A percentile compares a stretch with the other conserved stretches of the same genome.
Evolutionary conservation across 768 basidiomycete species (phyloP).

Genomic region (Tulasnella sp.): DNA sequence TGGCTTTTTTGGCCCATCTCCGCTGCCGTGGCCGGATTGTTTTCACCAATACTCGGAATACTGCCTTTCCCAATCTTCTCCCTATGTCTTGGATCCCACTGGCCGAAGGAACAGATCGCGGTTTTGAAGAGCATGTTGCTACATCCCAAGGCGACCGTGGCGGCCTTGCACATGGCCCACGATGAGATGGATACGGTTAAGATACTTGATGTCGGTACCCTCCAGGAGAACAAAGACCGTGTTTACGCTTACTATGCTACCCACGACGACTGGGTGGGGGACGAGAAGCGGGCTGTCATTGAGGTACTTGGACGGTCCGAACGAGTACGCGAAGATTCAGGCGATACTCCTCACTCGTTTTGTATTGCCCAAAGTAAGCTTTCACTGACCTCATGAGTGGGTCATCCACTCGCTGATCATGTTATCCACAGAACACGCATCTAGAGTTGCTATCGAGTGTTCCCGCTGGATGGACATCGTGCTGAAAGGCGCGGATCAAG

Average conservation of each 20-base stretch:
- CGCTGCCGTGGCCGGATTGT: constrained; percentile 31
- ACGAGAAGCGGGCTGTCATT: constrained; percentile 38
- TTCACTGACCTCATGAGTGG: background rate
- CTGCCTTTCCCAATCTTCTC: constrained; percentile 30
- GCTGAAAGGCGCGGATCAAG: background rate
- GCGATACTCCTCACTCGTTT: constrained; percentile 59
- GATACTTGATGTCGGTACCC: constrained; percentile 38
- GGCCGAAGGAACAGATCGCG: constrained; percentile 37
- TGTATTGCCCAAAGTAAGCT: constrained; percentile 35
- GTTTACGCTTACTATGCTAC: constrained; percentile 50
- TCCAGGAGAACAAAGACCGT: constrained; percentile 30
- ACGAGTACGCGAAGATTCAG: constrained; percentile 31
- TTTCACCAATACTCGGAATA: constrained; percentile 32
- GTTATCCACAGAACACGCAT: constrained; percentile 37
- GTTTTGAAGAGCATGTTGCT: constrained; percentile 40
- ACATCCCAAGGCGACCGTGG: constrained; percentile 41
- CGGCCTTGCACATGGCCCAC: constrained; percentile 48
- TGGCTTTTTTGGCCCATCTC: constrained; percentile 40
- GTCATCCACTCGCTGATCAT: background rate
- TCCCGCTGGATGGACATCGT: constrained; percentile 13
- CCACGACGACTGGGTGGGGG: constrained; percentile 58
- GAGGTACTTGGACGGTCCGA: constrained; percentile 28
- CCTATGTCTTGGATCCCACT: constrained; percentile 34
- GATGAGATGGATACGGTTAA: constrained; percentile 58
- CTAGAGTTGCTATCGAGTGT: constrained; percentile 40